Conservation (phyloP, 2,329 filamentous ascomycete species). For the Apiospora marii region DNA sequence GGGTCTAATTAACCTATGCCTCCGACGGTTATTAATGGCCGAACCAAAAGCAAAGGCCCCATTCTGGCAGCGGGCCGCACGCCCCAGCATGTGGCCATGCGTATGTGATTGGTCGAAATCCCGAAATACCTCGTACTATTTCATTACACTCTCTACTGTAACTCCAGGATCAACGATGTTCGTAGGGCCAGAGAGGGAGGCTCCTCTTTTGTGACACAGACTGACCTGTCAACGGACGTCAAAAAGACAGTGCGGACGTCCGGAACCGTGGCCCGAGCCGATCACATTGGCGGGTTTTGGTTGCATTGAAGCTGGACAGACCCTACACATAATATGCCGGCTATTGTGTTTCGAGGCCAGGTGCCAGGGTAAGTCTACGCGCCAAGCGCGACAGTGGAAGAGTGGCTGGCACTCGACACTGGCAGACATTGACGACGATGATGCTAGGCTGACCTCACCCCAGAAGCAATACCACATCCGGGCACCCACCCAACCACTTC, state of each 20-base stretch:
- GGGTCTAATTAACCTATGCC: neutral
- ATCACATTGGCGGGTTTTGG: neutral
- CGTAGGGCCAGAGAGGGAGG: neutral
- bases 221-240: neutral
- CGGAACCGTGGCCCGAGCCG: neutral
- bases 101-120: neutral
- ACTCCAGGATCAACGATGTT: neutral
- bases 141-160: neutral
- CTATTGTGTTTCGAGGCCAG: neutral
- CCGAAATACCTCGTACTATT: neutral
- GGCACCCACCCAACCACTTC: neutral
- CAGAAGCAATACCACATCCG: neutral
- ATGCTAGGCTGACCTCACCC: conserved; percentile 7
- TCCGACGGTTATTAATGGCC: neutral
- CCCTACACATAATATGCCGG: neutral
- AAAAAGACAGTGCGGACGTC: neutral
- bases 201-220: neutral
- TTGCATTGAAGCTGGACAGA: neutral
- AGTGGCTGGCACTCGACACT: neutral
- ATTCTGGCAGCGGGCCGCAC: conserved; percentile 7
- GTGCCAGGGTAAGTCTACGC: neutral
- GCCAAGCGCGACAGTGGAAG: neutral
- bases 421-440: neutral
- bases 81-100: neutral
- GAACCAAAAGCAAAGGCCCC: neutral